phyloP scores from a whole-genome alignment of 768 basidiomycete genomes.

The Gloeophyllum trabeum region DNA sequence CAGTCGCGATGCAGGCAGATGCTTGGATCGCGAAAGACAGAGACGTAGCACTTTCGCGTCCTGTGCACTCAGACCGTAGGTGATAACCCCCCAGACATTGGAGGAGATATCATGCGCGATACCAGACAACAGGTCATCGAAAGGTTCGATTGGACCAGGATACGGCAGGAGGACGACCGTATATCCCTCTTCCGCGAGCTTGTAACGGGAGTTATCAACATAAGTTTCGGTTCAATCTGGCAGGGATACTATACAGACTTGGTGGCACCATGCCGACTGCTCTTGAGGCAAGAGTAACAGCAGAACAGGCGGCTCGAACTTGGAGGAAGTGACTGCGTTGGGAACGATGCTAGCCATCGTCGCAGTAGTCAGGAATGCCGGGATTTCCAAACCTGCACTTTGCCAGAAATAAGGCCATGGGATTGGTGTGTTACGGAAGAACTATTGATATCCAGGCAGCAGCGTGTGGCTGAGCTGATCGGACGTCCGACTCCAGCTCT shows the following conservation, averaged over 20 bases:
- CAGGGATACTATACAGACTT: slow-evolving; percentile 17
- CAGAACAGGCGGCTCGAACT: slow-evolving; percentile 17
- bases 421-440: too few species aligned
- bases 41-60: slow-evolving; percentile 10
- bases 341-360: slow-evolving; percentile 9
- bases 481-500: too few species aligned
- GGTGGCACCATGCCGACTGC: slow-evolving; percentile 24
- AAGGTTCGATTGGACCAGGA: slow-evolving; percentile 5
- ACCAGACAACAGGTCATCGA: not conserved
- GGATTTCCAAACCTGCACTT: too few species aligned
- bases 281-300: slow-evolving; percentile 18
- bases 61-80: slow-evolving; percentile 18
- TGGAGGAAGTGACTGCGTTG: slow-evolving; percentile 20
- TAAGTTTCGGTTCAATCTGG: not conserved
- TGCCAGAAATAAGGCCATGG: too few species aligned
- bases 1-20: slow-evolving; percentile 6
- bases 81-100: slow-evolving; percentile 4
- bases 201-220: not conserved
- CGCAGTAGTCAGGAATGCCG: too few species aligned
- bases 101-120: not conserved
- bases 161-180: slow-evolving; percentile 20
- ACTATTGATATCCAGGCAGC: too few species aligned
- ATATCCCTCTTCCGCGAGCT: slow-evolving; percentile 30
- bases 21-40: not conserved
- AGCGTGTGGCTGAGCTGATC: too few species aligned